Base-by-base conservation (phyloP, 768 basidiomycete genomes). In the Pilatotrama ljubarskyi region DNA sequence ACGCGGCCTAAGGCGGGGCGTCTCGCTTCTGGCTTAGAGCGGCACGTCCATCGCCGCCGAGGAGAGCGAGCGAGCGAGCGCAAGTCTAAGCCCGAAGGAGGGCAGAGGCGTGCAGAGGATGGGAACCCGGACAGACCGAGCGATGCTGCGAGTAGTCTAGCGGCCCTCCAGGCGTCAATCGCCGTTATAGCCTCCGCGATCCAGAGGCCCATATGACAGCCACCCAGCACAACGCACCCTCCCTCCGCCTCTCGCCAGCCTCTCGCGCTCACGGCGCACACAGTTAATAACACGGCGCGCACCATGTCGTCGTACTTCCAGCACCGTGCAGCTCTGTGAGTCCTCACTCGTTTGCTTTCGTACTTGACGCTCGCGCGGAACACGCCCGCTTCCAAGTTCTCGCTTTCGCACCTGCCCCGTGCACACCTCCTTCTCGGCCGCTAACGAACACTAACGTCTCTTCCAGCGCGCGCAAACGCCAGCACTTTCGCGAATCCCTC, bases 381-480 rank as follows among this genome's bases (percentile, higher is more conserved):
- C 38, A 17, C 1, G 1, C 11, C 50, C 37, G 32, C 22, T 48
- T 54, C 48, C 43, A 43, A 37, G 51, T 22, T 22, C 41, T 29
- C 61, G 55, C 55, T 49, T 43, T 48, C 55, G 57, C 55, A 49
- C 20, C 41, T 43, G 38, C 48, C 18, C 40, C 44, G 43, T 32
- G 32, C 9, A 44, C 52, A 15, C 47, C 32, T 11, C 42, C 41
- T 57, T 44, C 49, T 54, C 40, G 17, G 24, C 35, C 37, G 36
- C 44, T 55, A 37, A 55, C 46, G 41, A 14, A 36, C 9, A 46
- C 3, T 3, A n/a, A n/a, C n/a, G 15, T n/a, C 50, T 20, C 1
- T 26, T 36, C 6, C 56, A 78, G 78, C 41, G 62, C 63, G 41
- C 63, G 68, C 20, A 79, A 79, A 61, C 76, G 72, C 26, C 68